Percentiles rank a stretch among this genome's conserved stretches.
Evolutionary conservation across 2,329 filamentous ascomycete species (phyloP).

Genomic region (Penicillium sp.): DNA sequence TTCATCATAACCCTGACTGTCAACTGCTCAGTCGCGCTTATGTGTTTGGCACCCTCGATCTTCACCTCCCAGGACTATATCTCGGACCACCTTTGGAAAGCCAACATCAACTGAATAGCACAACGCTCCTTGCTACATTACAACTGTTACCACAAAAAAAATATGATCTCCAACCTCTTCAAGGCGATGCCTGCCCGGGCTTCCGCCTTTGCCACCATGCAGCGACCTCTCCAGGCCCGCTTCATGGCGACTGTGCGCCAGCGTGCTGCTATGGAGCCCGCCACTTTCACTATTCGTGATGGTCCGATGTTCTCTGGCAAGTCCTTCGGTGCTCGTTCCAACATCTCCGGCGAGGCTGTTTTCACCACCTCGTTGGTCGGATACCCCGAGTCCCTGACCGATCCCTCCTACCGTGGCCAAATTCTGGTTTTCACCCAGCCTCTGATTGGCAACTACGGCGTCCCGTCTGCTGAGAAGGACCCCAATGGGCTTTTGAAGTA

Average conservation of each 20-base stretch:
- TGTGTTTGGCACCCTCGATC: constrained; percentile 78
- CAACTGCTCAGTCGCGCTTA: constrained; percentile 60
- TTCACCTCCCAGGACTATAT: constrained; percentile 81
- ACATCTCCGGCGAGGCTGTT: constrained; percentile 96
- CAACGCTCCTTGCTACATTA: constrained; percentile 17
- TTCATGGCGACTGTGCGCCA: constrained; percentile 66
- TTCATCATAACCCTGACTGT: constrained; percentile 32
- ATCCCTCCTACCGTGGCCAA: constrained; percentile 69
- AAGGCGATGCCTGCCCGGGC: constrained; percentile 50
- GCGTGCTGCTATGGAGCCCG: constrained; percentile 68
- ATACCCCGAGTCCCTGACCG: constrained; percentile 84
- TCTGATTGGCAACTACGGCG: constrained; percentile 96
- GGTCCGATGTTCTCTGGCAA: constrained; percentile 94
- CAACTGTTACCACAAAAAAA: constrained; percentile 27
- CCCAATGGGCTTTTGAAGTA: constrained; percentile 89
- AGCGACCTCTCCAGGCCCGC: constrained; percentile 37
- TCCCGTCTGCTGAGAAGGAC: constrained; percentile 81
- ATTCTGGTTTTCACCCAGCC: constrained; percentile 98
- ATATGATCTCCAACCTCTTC: constrained; percentile 55
- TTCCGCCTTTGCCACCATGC: constrained; percentile 44
- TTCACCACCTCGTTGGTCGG: constrained; percentile 98
- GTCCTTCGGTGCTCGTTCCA: constrained; percentile 92
- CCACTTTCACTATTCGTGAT: constrained; percentile 93
- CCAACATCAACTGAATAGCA: constrained; percentile 53
- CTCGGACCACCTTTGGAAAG: constrained; percentile 67